Conservation (phyloP, 2,329 filamentous ascomycete species). For the Fusarium veterinarium region DNA sequence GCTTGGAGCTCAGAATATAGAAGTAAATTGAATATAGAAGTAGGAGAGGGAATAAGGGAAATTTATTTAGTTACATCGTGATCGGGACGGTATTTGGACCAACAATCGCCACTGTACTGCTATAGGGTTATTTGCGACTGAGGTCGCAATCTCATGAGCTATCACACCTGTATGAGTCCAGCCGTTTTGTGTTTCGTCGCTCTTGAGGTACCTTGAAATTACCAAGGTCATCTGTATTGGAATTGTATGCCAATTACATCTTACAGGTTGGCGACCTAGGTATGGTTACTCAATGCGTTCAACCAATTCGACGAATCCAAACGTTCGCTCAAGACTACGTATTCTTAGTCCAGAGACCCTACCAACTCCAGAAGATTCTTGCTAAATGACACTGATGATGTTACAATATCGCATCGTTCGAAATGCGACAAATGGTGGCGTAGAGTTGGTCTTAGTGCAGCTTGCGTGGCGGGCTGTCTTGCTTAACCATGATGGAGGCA, state of each 20-base stretch:
- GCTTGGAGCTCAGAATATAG: background rate
- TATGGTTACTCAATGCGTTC: background rate
- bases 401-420: constrained; percentile 20
- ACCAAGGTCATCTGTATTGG: background rate
- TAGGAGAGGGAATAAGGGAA: background rate
- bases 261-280: background rate
- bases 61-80: background rate
- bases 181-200: constrained; percentile 4
- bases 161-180: constrained; percentile 17
- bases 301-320: background rate
- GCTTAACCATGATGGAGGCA: constrained; percentile 31
- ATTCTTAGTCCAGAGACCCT: background rate
- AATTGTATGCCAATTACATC: background rate
- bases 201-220: background rate
- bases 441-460: constrained; percentile 43
- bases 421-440: constrained; percentile 43
- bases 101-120: constrained; percentile 9
- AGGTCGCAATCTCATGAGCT: constrained; percentile 10
- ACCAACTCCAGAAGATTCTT: constrained; percentile 1
- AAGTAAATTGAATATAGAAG: background rate
- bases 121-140: constrained; percentile 22
- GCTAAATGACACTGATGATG: constrained; percentile 23
- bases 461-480: constrained; percentile 45
- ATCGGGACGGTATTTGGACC: background rate
- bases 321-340: background rate